Conservation (phyloP, 257 asterid species). For the Sherardia arvensis region DNA sequence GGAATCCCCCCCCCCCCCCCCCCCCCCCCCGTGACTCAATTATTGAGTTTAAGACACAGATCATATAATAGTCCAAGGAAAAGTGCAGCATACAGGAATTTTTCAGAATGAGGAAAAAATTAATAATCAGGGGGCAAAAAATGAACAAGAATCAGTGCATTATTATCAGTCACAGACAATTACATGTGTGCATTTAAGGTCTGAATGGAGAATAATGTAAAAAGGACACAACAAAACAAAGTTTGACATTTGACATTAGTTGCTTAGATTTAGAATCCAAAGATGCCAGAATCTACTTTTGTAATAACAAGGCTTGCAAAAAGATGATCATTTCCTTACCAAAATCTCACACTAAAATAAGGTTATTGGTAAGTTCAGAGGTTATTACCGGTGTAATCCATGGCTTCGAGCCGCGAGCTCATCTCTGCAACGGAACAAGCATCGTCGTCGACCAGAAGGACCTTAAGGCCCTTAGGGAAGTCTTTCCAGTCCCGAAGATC, state of each 20-base stretch:
- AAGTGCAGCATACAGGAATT: background rate
- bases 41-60: background rate
- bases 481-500: conserved; percentile 40
- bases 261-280: background rate
- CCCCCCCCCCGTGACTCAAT: background rate
- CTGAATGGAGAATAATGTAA: background rate
- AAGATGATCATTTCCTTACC: background rate
- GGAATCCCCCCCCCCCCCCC: too few relatives aligned
- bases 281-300: background rate
- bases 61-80: background rate
- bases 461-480: conserved; percentile 47
- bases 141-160: background rate
- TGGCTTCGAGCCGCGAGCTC: conserved; percentile 33
- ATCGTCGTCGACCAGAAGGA: conserved; percentile 35
- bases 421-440: conserved; percentile 22
- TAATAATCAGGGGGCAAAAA: background rate
- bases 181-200: background rate
- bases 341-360: background rate
- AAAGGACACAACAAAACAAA: background rate
- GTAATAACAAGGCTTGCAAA: background rate
- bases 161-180: background rate
- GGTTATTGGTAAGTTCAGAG: background rate
- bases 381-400: conserved; percentile 36
- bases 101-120: background rate
- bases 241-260: background rate